Conservation (phyloP, 768 basidiomycete species). For the Hemileccinum impolitum region DNA sequence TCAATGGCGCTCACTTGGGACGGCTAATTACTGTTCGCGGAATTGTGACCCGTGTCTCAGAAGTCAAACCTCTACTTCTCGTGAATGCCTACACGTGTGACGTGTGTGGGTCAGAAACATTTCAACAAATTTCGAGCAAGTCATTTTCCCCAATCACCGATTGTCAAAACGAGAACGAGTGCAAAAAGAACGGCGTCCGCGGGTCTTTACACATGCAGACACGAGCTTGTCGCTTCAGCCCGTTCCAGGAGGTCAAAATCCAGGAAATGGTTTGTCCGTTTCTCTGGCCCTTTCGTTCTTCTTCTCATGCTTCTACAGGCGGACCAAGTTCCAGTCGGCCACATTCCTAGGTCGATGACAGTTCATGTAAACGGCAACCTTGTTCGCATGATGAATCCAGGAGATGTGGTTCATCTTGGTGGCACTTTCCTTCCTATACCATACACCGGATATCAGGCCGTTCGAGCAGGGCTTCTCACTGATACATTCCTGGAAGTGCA, state of each 20-base stretch:
- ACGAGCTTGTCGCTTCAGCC: conserved; percentile 92
- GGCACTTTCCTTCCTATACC: conserved; percentile 97
- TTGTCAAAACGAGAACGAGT: conserved; percentile 84
- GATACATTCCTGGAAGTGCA: conserved; percentile 96
- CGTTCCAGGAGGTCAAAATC: conserved; percentile 98
- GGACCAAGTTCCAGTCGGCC: conserved; percentile 98
- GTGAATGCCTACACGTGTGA: conserved; percentile 99
- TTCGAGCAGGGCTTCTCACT: conserved; percentile 93
- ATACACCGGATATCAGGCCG: conserved; percentile 95
- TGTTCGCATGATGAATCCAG: conserved; percentile 89
- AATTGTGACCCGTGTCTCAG: conserved; percentile 97
- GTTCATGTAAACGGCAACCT: conserved; percentile 89
- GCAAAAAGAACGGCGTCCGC: conserved; percentile 80
- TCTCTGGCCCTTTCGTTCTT: not conserved
- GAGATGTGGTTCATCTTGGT: conserved; percentile 93
- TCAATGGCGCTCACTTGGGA: conserved; percentile 83
- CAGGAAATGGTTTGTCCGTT: conserved; percentile 83
- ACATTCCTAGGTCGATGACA: conserved; percentile 98
- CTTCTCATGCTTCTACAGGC: conserved; percentile 48
- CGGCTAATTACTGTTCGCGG: conserved; percentile 94
- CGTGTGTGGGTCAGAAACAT: conserved; percentile 96
- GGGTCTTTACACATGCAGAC: conserved; percentile 98
- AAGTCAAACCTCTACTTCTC: conserved; percentile 95
- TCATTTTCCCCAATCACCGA: conserved; percentile 86
- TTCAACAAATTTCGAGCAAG: conserved; percentile 93